A percentile compares a stretch with the other conserved stretches of the same genome.
These are phyloP conservation scores for Lasiosphaeria hispida DNA, from an alignment of 495 filamentous ascomycete genomes.

Conservation along the genomic window DNA sequence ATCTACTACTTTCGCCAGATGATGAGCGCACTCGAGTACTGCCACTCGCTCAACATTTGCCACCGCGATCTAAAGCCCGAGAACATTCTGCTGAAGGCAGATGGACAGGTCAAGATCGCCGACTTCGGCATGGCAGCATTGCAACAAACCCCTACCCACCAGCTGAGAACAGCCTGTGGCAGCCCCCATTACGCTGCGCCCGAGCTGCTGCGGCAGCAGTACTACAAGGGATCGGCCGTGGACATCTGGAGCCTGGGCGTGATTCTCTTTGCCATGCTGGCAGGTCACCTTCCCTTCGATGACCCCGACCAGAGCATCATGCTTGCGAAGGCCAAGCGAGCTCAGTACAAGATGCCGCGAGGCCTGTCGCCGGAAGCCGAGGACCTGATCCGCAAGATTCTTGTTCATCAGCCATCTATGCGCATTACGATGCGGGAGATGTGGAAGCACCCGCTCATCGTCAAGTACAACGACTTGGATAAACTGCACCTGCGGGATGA, in stretches of 20 bases:
- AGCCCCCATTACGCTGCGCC: conserved; percentile 96
- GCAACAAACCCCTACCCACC: conserved; percentile 68
- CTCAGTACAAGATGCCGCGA: conserved; percentile 67
- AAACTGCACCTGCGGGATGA: conserved; percentile 40
- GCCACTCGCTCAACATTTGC: conserved; percentile 89
- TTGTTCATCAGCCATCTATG: conserved; percentile 68
- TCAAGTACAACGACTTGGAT: conserved; percentile 71
- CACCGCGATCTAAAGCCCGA: conserved; percentile 97
- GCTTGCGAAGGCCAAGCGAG: conserved; percentile 64
- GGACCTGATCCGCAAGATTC: conserved; percentile 72
- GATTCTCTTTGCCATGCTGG: conserved; percentile 80
- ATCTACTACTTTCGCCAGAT: conserved; percentile 89
- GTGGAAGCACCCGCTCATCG: conserved; percentile 79
- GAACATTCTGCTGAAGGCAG: conserved; percentile 80
- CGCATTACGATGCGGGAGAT: conserved; percentile 76
- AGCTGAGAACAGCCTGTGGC: conserved; percentile 84
- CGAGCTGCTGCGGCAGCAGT: conserved; percentile 69
- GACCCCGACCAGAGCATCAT: conserved; percentile 57
- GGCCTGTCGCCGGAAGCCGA: conserved; percentile 68
- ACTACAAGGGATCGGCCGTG: conserved; percentile 77
- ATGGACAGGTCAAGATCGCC: conserved; percentile 79
- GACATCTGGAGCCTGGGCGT: conserved; percentile 97
- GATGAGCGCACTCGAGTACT: conserved; percentile 85
- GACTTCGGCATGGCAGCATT: conserved; percentile 98
- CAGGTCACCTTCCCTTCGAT: conserved; percentile 79